Base-by-base conservation (phyloP, 768 basidiomycete species). In the Suillus variegatus region DNA sequence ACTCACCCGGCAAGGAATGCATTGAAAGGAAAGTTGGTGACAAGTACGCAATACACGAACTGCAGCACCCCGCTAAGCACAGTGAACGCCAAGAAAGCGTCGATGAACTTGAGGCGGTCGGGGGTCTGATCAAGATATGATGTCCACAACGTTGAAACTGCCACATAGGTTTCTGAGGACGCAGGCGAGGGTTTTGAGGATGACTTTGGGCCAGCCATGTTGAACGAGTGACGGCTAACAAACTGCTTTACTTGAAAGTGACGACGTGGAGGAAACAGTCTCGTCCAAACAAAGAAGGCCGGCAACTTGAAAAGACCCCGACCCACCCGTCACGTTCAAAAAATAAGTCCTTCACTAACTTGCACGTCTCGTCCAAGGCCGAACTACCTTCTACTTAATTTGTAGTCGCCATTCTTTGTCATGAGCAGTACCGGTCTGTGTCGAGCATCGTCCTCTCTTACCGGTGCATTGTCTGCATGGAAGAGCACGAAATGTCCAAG, bases 11-110 rank as follows among this genome's bases (percentile, higher is more conserved):
- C 90, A 70, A 98, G 78, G 80, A 99, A 99, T 46, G 97, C 95
- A 71, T 99, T 98, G 84, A 96, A 98, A 28, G 97, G 97, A 79
- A 89, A 99, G 80, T 89, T 92, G 65, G 95, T 95, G 67, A 99
- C 84, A 69, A 94, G 82, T 38, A 97, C 79, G 80, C 97, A 95
- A 81, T 99, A 99, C 12, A 85, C 79, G 80, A 99, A 98, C 76
- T 98, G 96, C 54, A 88, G 75, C 65, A 96, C 84, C 71, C 97
- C 97, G 2, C 93, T 92, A 55, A 97, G 83, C 82, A 98, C 88
- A 72, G 97, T 85, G 84, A 97, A 97, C 66, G 92, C 79, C 68
- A 99, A 85, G 83, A 98, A 98, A 9, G 88, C 80, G 81, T 99
- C 97, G 75, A 99, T 89, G 78, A 96, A 89, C 81, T 98, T 97